Percentiles rank a stretch among this genome's conserved stretches.
These are phyloP conservation scores for Salix exigua DNA, from an alignment of 345 rosid species.

Conservation along the genomic window DNA sequence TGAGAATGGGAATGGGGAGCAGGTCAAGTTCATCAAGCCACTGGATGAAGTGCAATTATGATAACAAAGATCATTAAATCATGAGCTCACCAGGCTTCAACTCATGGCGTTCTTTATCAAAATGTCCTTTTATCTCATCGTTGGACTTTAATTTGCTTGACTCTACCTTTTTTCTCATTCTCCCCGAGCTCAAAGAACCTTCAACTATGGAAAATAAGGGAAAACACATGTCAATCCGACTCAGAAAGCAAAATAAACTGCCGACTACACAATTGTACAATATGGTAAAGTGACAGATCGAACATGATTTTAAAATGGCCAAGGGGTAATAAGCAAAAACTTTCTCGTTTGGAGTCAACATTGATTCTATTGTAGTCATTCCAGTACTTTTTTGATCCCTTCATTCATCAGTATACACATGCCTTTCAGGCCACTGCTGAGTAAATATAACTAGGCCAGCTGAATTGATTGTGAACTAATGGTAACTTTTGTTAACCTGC, in stretches of 20 bases:
- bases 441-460: not conserved
- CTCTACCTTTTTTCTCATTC: conserved; percentile 41
- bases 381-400: not conserved
- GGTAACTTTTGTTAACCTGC: not conserved
- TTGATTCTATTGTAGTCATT: not conserved
- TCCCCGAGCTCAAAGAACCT: conserved; percentile 64
- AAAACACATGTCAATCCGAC: conserved; percentile 3
- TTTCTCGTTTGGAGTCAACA: not conserved
- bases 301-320: not conserved
- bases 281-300: not conserved
- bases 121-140: conserved; percentile 14
- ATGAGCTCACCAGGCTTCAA: conserved; percentile 35
- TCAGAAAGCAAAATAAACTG: not conserved
- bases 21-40: not conserved
- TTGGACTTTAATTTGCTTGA: conserved; percentile 29
- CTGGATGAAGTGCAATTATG: not conserved
- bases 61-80: not conserved
- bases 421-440: not conserved
- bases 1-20: not conserved
- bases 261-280: not conserved
- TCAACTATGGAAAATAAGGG: conserved; percentile 42
- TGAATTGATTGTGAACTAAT: not conserved
- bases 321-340: not conserved
- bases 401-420: not conserved
- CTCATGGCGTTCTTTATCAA: conserved; percentile 21